These are phyloP conservation scores for Emergomyces orientalis DNA, from an alignment of 2,329 filamentous ascomycete genomes.

Conservation along the genomic window DNA sequence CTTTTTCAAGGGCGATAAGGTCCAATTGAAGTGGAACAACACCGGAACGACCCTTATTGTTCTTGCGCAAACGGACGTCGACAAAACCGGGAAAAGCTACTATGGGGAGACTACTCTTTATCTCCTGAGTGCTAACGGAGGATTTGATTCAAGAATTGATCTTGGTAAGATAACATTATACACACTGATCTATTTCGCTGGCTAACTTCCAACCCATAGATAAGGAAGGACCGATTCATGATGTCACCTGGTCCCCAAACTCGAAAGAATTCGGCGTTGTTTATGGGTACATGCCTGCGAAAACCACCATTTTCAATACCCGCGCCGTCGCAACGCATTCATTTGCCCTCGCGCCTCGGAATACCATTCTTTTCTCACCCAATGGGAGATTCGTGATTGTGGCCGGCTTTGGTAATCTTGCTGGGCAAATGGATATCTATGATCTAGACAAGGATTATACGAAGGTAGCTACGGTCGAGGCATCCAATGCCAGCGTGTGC, in stretches of 20 bases:
- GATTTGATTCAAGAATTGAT: constrained; percentile 83
- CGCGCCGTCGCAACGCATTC: constrained; percentile 72
- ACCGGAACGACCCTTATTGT: constrained; percentile 86
- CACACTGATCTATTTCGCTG: background rate
- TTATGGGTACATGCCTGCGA: constrained; percentile 98
- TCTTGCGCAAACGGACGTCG: constrained; percentile 92
- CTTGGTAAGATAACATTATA: constrained; percentile 44
- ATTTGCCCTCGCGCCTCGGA: constrained; percentile 79
- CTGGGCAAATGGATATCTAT: constrained; percentile 95
- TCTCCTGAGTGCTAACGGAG: constrained; percentile 80
- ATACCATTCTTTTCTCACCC: constrained; percentile 91
- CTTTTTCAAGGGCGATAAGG: constrained; percentile 98
- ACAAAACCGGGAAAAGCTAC: constrained; percentile 98
- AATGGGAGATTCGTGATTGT: constrained; percentile 88
- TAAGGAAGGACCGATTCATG: constrained; percentile 96
- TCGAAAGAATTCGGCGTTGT: constrained; percentile 96
- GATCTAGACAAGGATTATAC: constrained; percentile 88
- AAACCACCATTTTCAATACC: constrained; percentile 95
- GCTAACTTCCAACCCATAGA: constrained; percentile 42
- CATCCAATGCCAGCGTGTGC: constrained; percentile 90
- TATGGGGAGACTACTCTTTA: constrained; percentile 98
- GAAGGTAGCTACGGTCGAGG: constrained; percentile 90
- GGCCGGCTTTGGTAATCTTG: constrained; percentile 93
- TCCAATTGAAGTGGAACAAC: constrained; percentile 96
- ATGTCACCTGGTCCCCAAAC: constrained; percentile 97